These are phyloP conservation scores for Suillus clintonianus DNA, from an alignment of 768 basidiomycete species.

Conservation along the genomic window DNA sequence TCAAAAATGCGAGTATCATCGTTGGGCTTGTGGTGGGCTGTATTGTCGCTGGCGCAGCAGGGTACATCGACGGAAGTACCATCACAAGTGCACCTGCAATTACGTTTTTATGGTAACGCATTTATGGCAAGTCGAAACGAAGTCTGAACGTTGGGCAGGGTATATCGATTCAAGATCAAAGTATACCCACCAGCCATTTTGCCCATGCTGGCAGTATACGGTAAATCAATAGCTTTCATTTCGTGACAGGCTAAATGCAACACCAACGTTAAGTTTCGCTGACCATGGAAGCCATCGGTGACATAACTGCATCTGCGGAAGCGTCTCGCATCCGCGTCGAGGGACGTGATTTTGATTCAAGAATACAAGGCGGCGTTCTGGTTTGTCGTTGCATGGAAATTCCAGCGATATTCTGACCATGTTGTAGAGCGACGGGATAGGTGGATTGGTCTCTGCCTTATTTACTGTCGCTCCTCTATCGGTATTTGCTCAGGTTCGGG, in stretches of 20 bases:
- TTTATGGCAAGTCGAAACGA: background rate
- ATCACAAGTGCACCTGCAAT: conserved; percentile 73
- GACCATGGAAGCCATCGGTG: conserved; percentile 84
- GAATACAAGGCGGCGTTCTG: conserved; percentile 82
- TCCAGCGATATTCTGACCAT: background rate
- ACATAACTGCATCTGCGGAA: conserved; percentile 81
- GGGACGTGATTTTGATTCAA: conserved; percentile 75
- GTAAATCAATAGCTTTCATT: conserved; percentile 40
- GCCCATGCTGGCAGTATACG: conserved; percentile 64
- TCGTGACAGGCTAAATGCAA: conserved; percentile 19
- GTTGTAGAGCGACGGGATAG: conserved; percentile 67
- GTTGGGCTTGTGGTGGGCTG: conserved; percentile 76
- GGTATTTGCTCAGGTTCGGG: conserved; percentile 63
- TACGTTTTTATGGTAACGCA: conserved; percentile 72
- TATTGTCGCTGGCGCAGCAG: conserved; percentile 77
- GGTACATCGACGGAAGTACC: conserved; percentile 69
- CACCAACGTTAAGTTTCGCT: conserved; percentile 51
- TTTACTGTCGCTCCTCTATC: conserved; percentile 83
- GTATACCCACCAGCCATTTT: conserved; percentile 73
- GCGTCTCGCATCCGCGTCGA: conserved; percentile 72
- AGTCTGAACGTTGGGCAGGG: conserved; percentile 40
- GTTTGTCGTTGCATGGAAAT: conserved; percentile 32
- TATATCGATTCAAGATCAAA: conserved; percentile 72
- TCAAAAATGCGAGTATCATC: conserved; percentile 79
- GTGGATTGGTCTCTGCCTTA: conserved; percentile 76